phyloP scores from a whole-genome alignment of 2,329 filamentous ascomycete species.

The Mycosphaerella arachidis region DNA sequence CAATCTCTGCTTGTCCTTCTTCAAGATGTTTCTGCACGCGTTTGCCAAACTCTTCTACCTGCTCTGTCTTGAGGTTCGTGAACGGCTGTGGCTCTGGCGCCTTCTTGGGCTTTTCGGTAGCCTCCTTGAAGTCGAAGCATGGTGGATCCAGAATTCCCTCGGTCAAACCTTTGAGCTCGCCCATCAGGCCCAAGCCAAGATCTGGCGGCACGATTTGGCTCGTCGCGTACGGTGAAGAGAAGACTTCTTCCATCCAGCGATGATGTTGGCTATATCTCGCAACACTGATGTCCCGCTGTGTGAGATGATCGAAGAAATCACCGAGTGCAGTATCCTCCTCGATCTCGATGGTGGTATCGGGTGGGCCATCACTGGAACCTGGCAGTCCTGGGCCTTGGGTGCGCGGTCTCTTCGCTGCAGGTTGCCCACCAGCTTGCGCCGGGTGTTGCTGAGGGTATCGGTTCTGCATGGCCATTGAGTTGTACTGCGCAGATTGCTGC shows the following conservation, averaged over 20 bases:
- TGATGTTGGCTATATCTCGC: constrained; percentile 90
- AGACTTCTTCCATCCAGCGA: constrained; percentile 97
- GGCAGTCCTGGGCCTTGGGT: constrained; percentile 39
- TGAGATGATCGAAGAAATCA: constrained; percentile 85
- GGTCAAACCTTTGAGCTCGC: constrained; percentile 75
- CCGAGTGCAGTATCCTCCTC: constrained; percentile 84
- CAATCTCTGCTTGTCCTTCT: constrained; percentile 74
- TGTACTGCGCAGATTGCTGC: constrained; percentile 17
- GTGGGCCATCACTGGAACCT: constrained; percentile 40
- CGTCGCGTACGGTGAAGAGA: constrained; percentile 83
- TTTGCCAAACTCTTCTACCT: constrained; percentile 78
- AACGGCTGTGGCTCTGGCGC: constrained; percentile 43
- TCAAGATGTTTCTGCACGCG: constrained; percentile 68
- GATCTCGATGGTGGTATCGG: constrained; percentile 63
- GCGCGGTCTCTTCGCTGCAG: constrained; percentile 45
- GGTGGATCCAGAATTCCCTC: constrained; percentile 75
- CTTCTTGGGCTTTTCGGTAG: constrained; percentile 40
- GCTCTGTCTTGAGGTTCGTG: constrained; percentile 66
- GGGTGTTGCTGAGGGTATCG: constrained; percentile 29
- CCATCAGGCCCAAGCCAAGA: constrained; percentile 72
- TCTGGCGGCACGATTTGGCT: constrained; percentile 82
- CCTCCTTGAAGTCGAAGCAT: constrained; percentile 22
- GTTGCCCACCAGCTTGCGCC: constrained; percentile 34
- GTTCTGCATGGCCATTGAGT: constrained; percentile 11
- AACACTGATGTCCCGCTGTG: constrained; percentile 82